phyloP scores from a whole-genome alignment of 768 basidiomycete genomes.

The Guyanaporus albipodus region DNA sequence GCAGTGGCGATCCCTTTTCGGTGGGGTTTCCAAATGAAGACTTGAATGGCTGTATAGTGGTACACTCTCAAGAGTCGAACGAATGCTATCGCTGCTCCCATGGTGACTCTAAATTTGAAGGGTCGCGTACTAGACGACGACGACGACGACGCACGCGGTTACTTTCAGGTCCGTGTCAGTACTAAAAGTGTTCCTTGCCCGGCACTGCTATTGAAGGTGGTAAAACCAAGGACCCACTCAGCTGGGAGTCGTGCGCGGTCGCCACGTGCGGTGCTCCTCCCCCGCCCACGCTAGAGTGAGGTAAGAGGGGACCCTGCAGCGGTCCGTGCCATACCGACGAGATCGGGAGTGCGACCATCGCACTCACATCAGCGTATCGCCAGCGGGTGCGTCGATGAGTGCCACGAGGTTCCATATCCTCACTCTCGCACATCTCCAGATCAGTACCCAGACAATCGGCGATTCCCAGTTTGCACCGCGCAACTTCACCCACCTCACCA shows the following conservation, averaged over 20 bases:
- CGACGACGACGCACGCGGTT: too few species aligned
- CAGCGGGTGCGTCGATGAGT: slow-evolving; percentile 13
- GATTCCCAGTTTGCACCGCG: too few species aligned
- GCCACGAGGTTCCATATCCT: slow-evolving; percentile 24
- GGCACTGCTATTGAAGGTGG: too few species aligned
- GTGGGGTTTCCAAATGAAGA: slow-evolving; percentile 4
- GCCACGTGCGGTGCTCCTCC: too few species aligned
- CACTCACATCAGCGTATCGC: slow-evolving; percentile 10
- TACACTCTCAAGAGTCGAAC: too few species aligned
- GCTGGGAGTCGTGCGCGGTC: too few species aligned
- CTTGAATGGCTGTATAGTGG: neutral
- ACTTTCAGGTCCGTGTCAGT: too few species aligned
- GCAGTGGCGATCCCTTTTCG: slow-evolving; percentile 17
- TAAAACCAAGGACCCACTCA: too few species aligned
- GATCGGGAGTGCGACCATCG: slow-evolving; percentile 21
- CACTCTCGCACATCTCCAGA: too few species aligned
- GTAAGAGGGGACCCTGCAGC: slow-evolving; percentile 8
- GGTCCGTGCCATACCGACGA: slow-evolving; percentile 10
- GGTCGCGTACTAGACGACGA: slow-evolving; percentile 9
- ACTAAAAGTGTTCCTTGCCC: too few species aligned
- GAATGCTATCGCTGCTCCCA: slow-evolving; percentile 18
- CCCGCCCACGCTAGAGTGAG: neutral
- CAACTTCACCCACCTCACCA: too few species aligned
- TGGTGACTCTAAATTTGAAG: slow-evolving; percentile 23
- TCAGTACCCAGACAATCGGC: too few species aligned